A percentile compares a stretch with the other conserved stretches of the same genome.
phyloP scores from a whole-genome alignment of 305 asterid species.

The Fraxinus platypoda region DNA sequence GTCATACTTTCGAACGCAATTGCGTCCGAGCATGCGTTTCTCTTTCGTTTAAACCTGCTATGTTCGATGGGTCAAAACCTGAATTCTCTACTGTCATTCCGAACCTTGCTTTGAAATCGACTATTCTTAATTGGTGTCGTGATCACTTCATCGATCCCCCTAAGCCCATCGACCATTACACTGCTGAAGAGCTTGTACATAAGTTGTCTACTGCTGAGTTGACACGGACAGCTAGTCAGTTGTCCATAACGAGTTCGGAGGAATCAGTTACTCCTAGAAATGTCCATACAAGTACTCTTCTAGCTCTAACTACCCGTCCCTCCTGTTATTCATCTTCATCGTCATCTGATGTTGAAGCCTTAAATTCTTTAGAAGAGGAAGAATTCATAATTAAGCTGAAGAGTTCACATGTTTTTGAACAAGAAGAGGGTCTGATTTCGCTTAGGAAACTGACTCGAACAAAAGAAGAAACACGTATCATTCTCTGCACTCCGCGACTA shows the following conservation, averaged over 20 bases:
- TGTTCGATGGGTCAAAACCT: constrained; percentile 46
- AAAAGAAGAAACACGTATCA: constrained; percentile 57
- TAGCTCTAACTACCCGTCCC: constrained; percentile 47
- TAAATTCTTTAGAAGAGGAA: constrained; percentile 46
- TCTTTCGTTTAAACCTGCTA: constrained; percentile 51
- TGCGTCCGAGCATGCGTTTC: constrained; percentile 71
- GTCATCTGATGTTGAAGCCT: constrained; percentile 52
- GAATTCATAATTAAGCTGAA: constrained; percentile 48
- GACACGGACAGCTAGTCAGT: constrained; percentile 41
- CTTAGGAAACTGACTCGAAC: constrained; percentile 78
- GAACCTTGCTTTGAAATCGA: constrained; percentile 71
- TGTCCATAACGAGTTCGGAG: constrained; percentile 52
- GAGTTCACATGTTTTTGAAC: constrained; percentile 63
- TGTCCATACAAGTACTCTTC: constrained; percentile 36
- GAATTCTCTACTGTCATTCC: constrained; percentile 79
- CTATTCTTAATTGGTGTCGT: constrained; percentile 71
- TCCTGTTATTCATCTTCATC: constrained; percentile 71
- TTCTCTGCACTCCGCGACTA: constrained; percentile 64
- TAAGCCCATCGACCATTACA: constrained; percentile 45
- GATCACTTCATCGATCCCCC: constrained; percentile 47
- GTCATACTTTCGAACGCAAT: constrained; percentile 85
- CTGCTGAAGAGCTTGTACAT: constrained; percentile 62
- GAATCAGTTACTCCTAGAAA: constrained; percentile 44
- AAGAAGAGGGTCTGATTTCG: constrained; percentile 61
- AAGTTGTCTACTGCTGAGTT: constrained; percentile 18